Evolutionary conservation across 306 rosid species (phyloP).

Genomic region (Rosa lucieae): DNA sequence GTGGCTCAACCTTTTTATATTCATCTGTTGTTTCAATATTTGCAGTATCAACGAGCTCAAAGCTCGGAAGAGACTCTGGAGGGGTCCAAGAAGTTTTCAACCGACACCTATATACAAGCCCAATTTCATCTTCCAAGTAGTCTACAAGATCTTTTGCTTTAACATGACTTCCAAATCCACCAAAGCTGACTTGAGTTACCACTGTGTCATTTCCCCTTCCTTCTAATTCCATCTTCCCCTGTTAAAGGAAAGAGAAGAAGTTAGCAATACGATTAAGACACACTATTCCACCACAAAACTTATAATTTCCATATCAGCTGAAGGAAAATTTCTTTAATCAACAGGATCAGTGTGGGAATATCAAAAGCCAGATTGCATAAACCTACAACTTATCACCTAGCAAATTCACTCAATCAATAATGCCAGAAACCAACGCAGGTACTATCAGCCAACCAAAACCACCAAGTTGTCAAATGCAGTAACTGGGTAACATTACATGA

Average conservation of each 20-base stretch:
- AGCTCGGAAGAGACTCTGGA: conserved; percentile 64
- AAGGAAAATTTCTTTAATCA: too few species aligned
- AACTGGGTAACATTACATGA: too few species aligned
- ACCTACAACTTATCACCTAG: too few species aligned
- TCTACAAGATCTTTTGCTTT: conserved; percentile 50
- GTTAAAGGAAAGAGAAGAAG: neutral
- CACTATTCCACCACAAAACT: neutral
- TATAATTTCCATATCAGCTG: neutral
- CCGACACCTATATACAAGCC: conserved; percentile 67
- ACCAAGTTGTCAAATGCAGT: too few species aligned
- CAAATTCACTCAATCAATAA: too few species aligned
- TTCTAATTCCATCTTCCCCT: conserved; percentile 45
- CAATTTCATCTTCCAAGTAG: conserved; percentile 55
- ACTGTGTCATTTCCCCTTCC: conserved; percentile 37
- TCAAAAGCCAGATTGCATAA: too few species aligned
- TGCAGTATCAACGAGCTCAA: conserved; percentile 29
- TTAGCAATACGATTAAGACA: neutral
- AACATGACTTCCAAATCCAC: conserved; percentile 61
- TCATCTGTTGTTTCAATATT: conserved; percentile 31
- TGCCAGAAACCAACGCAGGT: too few species aligned
- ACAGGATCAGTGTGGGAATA: too few species aligned
- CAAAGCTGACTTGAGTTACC: conserved; percentile 75
- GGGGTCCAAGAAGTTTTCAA: conserved; percentile 88
- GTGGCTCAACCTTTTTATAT: conserved; percentile 60
- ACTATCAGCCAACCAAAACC: too few species aligned